These are phyloP conservation scores for Gigaspora rosea DNA, from an alignment of 192 early-diverging fungal genomes.

Conservation along the genomic window DNA sequence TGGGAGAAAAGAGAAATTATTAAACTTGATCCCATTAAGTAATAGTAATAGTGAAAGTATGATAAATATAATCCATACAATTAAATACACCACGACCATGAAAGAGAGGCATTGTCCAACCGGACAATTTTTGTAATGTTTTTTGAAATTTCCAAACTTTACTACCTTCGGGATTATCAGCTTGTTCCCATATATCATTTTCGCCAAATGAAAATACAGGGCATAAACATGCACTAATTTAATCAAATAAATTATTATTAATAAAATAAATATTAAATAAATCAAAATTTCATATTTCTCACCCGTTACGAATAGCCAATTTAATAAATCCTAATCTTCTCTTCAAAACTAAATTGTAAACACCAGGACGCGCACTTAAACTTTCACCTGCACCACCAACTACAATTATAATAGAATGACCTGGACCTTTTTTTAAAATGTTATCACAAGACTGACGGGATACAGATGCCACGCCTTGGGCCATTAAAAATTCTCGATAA, in stretches of 20 bases:
- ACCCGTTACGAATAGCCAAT: conserved; percentile 79
- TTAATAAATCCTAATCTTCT: conserved; percentile 90
- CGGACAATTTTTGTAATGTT: conserved; percentile 65
- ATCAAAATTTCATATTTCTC: conserved; percentile 4
- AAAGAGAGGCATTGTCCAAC: conserved; percentile 77
- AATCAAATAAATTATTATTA: neutral
- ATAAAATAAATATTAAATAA: neutral
- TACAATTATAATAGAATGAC: conserved; percentile 76
- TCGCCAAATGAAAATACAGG: conserved; percentile 95
- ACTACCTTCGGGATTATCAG: conserved; percentile 69
- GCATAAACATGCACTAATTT: conserved; percentile 66
- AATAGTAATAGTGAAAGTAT: neutral
- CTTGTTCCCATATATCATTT: conserved; percentile 85
- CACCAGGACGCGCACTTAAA: conserved; percentile 64
- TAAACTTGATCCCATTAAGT: neutral
- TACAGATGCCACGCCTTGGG: conserved; percentile 77
- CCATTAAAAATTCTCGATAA: conserved; percentile 81
- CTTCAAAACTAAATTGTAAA: conserved; percentile 70
- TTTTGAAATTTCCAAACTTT: conserved; percentile 69
- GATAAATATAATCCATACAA: conserved; percentile 61
- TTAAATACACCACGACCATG: conserved; percentile 88
- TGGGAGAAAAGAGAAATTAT: neutral
- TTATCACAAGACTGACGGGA: conserved; percentile 73
- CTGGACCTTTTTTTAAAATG: conserved; percentile 72
- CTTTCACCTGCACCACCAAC: conserved; percentile 91